phyloP scores from a whole-genome alignment of 2,329 filamentous ascomycete species.

The Mariannaea elegans region DNA sequence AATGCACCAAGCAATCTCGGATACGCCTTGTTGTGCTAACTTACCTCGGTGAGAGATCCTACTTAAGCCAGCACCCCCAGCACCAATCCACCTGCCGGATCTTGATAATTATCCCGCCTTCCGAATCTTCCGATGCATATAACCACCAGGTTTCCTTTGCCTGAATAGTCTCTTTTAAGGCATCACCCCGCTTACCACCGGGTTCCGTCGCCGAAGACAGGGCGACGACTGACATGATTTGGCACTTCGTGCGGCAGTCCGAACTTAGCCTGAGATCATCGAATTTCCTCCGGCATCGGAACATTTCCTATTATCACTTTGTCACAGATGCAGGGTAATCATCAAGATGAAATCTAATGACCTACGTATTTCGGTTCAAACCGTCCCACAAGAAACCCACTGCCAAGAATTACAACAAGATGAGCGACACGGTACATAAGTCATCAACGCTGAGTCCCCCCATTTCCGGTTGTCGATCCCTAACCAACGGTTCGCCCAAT shows the following conservation, averaged over 20 bases:
- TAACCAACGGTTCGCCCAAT: no score
- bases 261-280: no score
- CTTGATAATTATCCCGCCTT: slow-evolving; percentile 4
- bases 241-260: no score
- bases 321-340: background rate
- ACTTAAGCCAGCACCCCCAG: background rate
- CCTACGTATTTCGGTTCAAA: background rate
- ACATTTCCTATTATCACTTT: slow-evolving; percentile 1
- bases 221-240: no score
- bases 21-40: no score
- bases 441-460: no score
- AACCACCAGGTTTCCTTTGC: background rate
- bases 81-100: slow-evolving; percentile 11
- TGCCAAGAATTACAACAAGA: no score
- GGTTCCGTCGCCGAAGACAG: background rate
- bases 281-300: no score
- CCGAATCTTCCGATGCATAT: background rate
- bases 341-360: no score
- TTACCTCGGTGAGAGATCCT: background rate
- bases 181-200: background rate
- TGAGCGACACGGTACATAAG: no score
- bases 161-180: background rate
- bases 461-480: no score
- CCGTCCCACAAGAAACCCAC: slow-evolving; percentile 7
- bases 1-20: no score